Percentiles rank a stretch among this genome's conserved stretches.
Conservation (phyloP, 2,329 filamentous ascomycete genomes). For the Penicillium sp. region DNA sequence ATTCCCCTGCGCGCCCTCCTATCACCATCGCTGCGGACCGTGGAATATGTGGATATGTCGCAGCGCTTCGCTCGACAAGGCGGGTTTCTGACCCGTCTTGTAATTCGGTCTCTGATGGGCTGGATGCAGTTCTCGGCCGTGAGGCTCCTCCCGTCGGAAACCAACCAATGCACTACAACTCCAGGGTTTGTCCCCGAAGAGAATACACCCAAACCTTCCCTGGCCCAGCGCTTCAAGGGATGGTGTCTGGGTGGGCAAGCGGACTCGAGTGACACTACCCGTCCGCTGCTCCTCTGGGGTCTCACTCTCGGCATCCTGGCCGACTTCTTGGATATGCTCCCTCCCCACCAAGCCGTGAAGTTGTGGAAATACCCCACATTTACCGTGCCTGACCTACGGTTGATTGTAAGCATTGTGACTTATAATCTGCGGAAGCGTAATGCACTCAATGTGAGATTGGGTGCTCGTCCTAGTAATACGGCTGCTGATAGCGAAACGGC, state of each 20-base stretch:
- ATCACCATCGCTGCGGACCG: slow-evolving; percentile 59
- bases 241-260: slow-evolving; percentile 34
- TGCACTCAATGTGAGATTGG: slow-evolving; percentile 34
- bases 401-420: slow-evolving; percentile 61
- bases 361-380: slow-evolving; percentile 70
- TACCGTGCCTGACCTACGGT: slow-evolving; percentile 60
- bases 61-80: slow-evolving; percentile 60
- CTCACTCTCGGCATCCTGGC: slow-evolving; percentile 66
- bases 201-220: slow-evolving; percentile 20
- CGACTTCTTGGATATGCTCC: slow-evolving; percentile 67
- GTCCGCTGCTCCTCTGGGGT: slow-evolving; percentile 65
- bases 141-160: slow-evolving; percentile 61
- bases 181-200: slow-evolving; percentile 50
- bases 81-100: slow-evolving; percentile 54
- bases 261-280: slow-evolving; percentile 32
- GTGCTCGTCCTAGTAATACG: slow-evolving; percentile 33
- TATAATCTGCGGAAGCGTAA: slow-evolving; percentile 58
- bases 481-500: slow-evolving; percentile 38
- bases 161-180: slow-evolving; percentile 56
- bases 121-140: slow-evolving; percentile 69
- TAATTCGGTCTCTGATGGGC: slow-evolving; percentile 59
- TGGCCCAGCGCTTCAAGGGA: slow-evolving; percentile 28
- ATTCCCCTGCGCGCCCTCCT: slow-evolving; percentile 63
- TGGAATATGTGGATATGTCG: slow-evolving; percentile 64
- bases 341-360: slow-evolving; percentile 61